phyloP scores from a whole-genome alignment of 192 early-diverging fungal genomes.

The Coemansia sp. region DNA sequence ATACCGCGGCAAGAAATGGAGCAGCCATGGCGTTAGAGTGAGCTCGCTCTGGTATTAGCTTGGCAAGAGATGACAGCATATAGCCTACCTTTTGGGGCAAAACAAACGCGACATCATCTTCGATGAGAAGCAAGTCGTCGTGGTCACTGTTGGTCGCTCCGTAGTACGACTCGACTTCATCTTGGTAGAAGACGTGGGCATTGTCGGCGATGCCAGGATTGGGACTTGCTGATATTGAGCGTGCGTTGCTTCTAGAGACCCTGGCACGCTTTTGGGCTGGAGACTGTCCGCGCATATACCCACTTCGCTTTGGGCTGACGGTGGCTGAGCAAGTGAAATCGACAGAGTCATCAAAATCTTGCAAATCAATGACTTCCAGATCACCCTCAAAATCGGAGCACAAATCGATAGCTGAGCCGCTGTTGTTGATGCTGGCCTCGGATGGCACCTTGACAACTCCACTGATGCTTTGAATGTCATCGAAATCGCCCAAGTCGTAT shows the following conservation, averaged over 20 bases:
- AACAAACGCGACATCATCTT: neutral
- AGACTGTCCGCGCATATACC: neutral
- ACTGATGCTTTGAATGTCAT: slow-evolving; percentile 5
- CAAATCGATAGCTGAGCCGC: slow-evolving; percentile 15
- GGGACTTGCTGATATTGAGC: neutral
- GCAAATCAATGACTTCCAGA: slow-evolving; percentile 25
- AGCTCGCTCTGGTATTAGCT: neutral
- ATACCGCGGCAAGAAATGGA: neutral
- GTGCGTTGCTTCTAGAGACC: neutral
- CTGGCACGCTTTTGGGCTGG: slow-evolving; percentile 14
- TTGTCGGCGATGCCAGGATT: neutral
- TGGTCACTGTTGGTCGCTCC: slow-evolving; percentile 1
- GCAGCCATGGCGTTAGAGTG: neutral
- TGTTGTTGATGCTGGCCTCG: neutral
- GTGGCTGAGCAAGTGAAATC: neutral
- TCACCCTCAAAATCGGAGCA: slow-evolving; percentile 26
- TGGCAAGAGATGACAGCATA: neutral
- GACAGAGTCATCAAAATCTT: slow-evolving; percentile 17
- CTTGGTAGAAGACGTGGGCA: neutral
- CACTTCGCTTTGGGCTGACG: slow-evolving; percentile 11
- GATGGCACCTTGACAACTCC: neutral
- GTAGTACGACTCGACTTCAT: neutral
- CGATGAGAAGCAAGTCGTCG: slow-evolving; percentile 5
- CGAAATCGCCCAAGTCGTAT: slow-evolving; percentile 36
- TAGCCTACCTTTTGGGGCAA: slow-evolving; percentile 5